Evolutionary conservation across 2,329 filamentous ascomycete genomes (phyloP), one percentile per base, ranked within the genome.

Genomic region (Triangularia setosa): DNA sequence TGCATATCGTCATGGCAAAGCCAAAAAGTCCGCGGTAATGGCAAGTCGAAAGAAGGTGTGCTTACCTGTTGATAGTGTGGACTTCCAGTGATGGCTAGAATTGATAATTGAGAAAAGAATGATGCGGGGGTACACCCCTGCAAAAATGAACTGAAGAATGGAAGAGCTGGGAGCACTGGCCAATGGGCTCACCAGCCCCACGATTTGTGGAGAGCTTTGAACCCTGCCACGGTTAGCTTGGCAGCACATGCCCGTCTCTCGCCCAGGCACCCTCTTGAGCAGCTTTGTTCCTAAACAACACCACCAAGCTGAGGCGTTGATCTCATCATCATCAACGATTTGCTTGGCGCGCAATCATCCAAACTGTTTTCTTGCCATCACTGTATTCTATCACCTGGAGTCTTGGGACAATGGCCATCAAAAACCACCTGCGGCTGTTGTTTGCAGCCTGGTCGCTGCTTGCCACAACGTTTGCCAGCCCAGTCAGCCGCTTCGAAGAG

Each of bases 371-470:
- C 12, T 25, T 18, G 23, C 23, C 30, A 24, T 44, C 1, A n/a
- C 18, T 62, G 53, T 65, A 58, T 64, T 63, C 4, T 9, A 52
- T 24, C 21, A 3, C 27, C 48, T 1, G 16, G 1, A 35, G 63
- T 2, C 30, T 35, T 4, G n/a, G 1, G 35, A 64, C 21, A 3
- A 76, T 76, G 75, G 69, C 73, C n/a, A 61, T 74, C 11, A 62
- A 65, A 4, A 69, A 63, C 11, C 67, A 70, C 3, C 35, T 74
- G 24, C 67, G 67, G 68, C 69, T 73, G 58, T 66, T 75, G 14
- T 62, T 75, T 60, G 69, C 72, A 7, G 67, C 74, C 54, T 76
- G 73, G 62, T 75, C 72, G 52, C 68, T 75, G 27, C 69, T 79
- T 58, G 70, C 73, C 61, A 69, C 74, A 24, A 71, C 74, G 40